Evolutionary conservation across 1,284 basidiomycete species (phyloP).

Genomic region (Veloboletus limbatus): DNA sequence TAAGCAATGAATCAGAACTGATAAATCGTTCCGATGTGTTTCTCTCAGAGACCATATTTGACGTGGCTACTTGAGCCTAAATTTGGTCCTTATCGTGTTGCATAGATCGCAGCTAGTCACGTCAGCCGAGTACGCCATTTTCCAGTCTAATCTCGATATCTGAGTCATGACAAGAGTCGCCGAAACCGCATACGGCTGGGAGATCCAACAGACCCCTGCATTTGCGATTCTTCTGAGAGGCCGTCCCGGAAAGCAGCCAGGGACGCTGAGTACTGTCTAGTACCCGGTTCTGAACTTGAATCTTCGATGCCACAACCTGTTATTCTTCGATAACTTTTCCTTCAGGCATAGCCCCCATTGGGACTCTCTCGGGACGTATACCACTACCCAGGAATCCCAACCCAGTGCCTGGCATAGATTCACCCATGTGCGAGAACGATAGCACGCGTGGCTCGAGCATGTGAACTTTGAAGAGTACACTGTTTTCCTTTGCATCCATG

Average conservation of each 20-base stretch:
- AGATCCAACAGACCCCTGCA: neutral
- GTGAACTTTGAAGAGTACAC: constrained; percentile 8
- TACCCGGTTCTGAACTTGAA: neutral
- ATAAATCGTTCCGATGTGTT: neutral
- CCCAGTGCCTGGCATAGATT: constrained; percentile 14
- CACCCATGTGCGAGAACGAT: constrained; percentile 6
- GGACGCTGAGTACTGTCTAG: neutral
- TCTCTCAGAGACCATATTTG: neutral
- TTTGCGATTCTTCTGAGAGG: neutral
- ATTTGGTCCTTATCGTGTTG: too few relatives aligned
- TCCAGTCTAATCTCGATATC: constrained; percentile 1
- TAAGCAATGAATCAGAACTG: neutral
- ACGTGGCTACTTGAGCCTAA: neutral
- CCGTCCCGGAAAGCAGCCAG: neutral
- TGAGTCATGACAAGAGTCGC: neutral
- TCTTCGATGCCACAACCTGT: neutral
- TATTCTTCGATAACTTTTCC: constrained; percentile 6
- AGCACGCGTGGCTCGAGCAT: constrained; percentile 1
- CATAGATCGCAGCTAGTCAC: too few relatives aligned
- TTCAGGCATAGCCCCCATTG: neutral
- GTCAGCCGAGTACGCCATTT: too few relatives aligned
- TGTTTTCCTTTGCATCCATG: neutral
- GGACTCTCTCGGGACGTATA: constrained; percentile 15
- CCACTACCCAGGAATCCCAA: constrained; percentile 11
- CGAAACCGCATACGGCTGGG: neutral